These are phyloP conservation scores for Gracilaria gracilis DNA, from an alignment of 23 red algal genomes.

Conservation along the genomic window DNA sequence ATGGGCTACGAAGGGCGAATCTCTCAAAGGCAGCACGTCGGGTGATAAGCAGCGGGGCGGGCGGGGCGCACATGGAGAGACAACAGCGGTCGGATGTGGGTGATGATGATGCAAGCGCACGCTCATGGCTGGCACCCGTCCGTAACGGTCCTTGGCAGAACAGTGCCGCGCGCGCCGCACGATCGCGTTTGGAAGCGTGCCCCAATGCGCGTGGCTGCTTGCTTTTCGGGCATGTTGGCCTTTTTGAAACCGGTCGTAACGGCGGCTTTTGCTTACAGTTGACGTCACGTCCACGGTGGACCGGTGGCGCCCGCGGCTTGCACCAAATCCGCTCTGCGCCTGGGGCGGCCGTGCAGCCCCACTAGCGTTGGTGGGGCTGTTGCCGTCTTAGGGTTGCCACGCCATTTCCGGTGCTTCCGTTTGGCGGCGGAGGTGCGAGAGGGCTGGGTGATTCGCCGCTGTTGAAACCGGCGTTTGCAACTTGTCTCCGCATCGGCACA, in stretches of 20 bases:
- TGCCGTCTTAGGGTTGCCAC: too few species aligned
- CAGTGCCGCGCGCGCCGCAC: not conserved
- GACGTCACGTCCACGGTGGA: too few species aligned
- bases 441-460: too few species aligned
- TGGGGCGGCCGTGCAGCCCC: too few species aligned
- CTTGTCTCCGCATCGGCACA: too few species aligned
- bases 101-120: slow-evolving; percentile 23
- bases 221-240: not conserved
- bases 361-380: too few species aligned
- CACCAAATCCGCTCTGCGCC: too few species aligned
- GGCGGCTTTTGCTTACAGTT: not conserved
- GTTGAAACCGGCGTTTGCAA: too few species aligned
- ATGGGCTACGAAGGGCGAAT: not conserved
- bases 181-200: not conserved
- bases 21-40: too few species aligned
- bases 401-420: too few species aligned
- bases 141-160: not conserved
- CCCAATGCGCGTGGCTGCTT: not conserved
- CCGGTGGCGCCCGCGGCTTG: too few species aligned
- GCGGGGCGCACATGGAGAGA: not conserved
- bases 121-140: slow-evolving; percentile 32
- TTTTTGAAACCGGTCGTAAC: not conserved
- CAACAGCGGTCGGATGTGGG: slow-evolving; percentile 8
- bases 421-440: too few species aligned
- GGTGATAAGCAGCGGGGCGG: not conserved